Percentiles rank a stretch among this genome's conserved stretches.
Conservation (phyloP, 257 asterid genomes). For the Penstemon eatonii region DNA sequence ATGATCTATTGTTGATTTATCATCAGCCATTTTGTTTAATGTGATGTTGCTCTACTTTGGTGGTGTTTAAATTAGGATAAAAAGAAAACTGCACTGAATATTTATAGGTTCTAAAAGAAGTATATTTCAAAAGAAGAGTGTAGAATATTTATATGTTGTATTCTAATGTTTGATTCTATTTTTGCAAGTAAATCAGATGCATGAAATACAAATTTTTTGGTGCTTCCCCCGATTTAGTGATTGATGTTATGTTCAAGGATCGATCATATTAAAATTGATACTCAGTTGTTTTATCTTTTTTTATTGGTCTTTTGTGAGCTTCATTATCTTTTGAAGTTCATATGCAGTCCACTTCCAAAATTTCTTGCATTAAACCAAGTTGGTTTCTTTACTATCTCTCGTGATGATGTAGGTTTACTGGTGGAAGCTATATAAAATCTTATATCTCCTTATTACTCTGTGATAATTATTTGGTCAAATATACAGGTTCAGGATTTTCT, state of each 20-base stretch:
- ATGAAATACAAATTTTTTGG: constrained; percentile 3
- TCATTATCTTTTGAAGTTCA: neutral
- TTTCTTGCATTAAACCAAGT: no score
- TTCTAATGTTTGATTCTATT: neutral
- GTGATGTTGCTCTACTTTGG: neutral
- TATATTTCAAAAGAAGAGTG: neutral
- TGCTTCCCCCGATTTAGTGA: constrained; percentile 12
- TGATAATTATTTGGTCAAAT: constrained; percentile 14
- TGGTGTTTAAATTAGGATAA: neutral
- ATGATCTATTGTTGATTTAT: neutral
- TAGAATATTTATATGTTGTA: neutral
- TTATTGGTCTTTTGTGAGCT: neutral
- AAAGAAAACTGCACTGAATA: neutral
- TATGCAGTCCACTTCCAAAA: no score
- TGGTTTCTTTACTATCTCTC: no score
- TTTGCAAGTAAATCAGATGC: neutral
- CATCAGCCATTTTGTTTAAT: neutral
- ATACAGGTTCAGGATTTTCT: constrained; percentile 72
- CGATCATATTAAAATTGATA: neutral
- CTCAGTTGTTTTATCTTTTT: no score
- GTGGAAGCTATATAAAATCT: no score
- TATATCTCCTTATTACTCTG: constrained; percentile 17
- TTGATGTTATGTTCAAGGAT: constrained; percentile 2
- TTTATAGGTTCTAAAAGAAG: neutral
- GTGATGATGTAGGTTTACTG: no score